Base-by-base conservation (phyloP, 805 yeast species). In the Candida maesae region DNA sequence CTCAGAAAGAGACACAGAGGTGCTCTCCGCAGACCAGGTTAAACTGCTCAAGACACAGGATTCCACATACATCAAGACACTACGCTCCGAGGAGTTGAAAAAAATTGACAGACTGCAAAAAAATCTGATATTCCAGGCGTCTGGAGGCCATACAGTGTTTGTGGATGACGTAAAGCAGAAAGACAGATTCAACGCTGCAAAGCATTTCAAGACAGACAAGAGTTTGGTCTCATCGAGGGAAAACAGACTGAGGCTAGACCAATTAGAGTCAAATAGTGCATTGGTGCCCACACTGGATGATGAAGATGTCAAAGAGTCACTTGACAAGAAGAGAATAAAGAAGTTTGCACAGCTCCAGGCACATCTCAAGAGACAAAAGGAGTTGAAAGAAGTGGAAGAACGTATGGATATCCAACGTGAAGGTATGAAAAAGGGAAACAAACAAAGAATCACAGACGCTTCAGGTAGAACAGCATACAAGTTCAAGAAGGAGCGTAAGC, bases 1-100 rank as follows among this genome's bases (percentile, higher is more conserved):
- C 10, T 67, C 79, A 1, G 86, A 85, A 17, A 71, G 95, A 46
- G 84, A 77, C 15, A 73, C 70, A 19, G 84, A 77, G 50, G 67
- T 68, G 24, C 64, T 89, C 40, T 65, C 79, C 8, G 74, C 73
- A 36, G 96, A 82, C 41, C 95, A 91, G 55, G 84, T 84, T 36
- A 79, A 85, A 58, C 69, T 93, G 33, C 66, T 90, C 49, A 91
- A 91, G 64, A 81, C 96, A 0, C 99, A 93, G 64, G 99, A 93
- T 65, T 73, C 82, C 18, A 87, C 85, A 44, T 93, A 93, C 61
- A 73, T 93, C 39, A 78, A 86, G 46, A 84, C 95, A 7, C 63
- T 87, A 61, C 71, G 90, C 52, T 76, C 78, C 45, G 75, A 78
- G 47, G 96, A 91, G 60, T 50, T 71, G 46, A 71, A 70, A 27